These are phyloP conservation scores for Taphrina sp. DNA, from an alignment of 1,139 yeast species.

Conservation along the genomic window DNA sequence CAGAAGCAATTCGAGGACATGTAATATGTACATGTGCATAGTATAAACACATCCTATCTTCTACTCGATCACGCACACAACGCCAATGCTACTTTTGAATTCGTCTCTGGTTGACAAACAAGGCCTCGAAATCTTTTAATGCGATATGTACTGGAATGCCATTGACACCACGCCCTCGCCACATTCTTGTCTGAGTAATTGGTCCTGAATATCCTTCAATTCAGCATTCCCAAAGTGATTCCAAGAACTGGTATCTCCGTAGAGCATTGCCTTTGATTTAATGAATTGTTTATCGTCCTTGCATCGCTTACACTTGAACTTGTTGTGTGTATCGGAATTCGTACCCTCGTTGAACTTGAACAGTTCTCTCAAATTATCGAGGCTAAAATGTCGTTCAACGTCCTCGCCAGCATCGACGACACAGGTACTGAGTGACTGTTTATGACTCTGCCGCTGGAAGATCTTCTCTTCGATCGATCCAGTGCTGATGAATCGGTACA, in stretches of 20 bases:
- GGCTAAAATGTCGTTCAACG: conserved; percentile 85
- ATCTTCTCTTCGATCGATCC: conserved; percentile 97
- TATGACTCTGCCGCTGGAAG: conserved; percentile 95
- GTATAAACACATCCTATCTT: too few relatives aligned
- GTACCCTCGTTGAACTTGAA: conserved; percentile 71
- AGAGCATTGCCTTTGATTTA: conserved; percentile 82
- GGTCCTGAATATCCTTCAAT: conserved; percentile 68
- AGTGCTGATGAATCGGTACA: conserved; percentile 86
- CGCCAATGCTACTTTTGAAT: too few relatives aligned
- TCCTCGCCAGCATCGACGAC: conserved; percentile 96
- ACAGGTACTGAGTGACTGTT: conserved; percentile 85
- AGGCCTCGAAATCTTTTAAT: too few relatives aligned
- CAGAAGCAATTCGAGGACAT: too few relatives aligned
- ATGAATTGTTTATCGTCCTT: conserved; percentile 59
- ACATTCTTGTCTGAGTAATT: conserved; percentile 69
- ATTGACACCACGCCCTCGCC: conserved; percentile 69
- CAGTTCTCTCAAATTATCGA: conserved; percentile 72
- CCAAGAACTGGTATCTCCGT: conserved; percentile 98
- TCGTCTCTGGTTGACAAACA: too few relatives aligned
- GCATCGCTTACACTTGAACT: conserved; percentile 86
- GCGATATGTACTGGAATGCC: conserved; percentile 92
- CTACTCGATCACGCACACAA: too few relatives aligned
- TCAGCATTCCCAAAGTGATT: conserved; percentile 73
- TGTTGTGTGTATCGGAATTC: conserved; percentile 86
- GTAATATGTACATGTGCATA: too few relatives aligned